phyloP scores from a whole-genome alignment of 495 filamentous ascomycete genomes.

The Penicillium maclennaniae region DNA sequence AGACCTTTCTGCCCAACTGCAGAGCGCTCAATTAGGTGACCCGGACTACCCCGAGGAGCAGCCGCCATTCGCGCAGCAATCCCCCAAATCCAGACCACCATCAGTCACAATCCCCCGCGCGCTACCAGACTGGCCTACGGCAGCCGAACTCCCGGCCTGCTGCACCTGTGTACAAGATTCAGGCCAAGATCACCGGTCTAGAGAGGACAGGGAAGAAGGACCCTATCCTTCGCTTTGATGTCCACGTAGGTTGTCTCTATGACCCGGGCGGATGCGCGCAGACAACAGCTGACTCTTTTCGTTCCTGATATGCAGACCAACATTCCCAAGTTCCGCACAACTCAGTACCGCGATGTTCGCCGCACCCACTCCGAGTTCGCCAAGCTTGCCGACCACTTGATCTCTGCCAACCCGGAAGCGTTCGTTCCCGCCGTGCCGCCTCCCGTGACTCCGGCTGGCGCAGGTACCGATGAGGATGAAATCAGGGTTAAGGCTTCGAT shows the following conservation, averaged over 20 bases:
- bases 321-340: conserved; percentile 93
- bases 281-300: conserved; percentile 6
- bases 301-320: conserved; percentile 66
- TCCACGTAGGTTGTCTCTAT: conserved; percentile 65
- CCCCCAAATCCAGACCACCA: conserved; percentile 40
- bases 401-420: conserved; percentile 93
- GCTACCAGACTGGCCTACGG: conserved; percentile 43
- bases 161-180: conserved; percentile 74
- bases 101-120: conserved; percentile 45
- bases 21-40: conserved; percentile 41
- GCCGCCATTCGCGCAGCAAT: conserved; percentile 36
- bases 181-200: conserved; percentile 88
- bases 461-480: conserved; percentile 97
- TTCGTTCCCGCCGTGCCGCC: conserved; percentile 97
- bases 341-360: conserved; percentile 95
- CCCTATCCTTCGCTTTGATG: conserved; percentile 91
- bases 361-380: conserved; percentile 93
- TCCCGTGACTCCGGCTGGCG: conserved; percentile 84
- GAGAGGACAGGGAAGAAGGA: conserved; percentile 94
- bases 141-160: conserved; percentile 36
- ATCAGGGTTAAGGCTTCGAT: conserved; percentile 77
- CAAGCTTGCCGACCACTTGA: conserved; percentile 90
- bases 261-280: neutral
- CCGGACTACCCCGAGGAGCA: conserved; percentile 37
- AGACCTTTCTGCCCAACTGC: conserved; percentile 43